phyloP scores from a whole-genome alignment of 2,329 filamentous ascomycete species.

The Coniochaeta hoffmannii region DNA sequence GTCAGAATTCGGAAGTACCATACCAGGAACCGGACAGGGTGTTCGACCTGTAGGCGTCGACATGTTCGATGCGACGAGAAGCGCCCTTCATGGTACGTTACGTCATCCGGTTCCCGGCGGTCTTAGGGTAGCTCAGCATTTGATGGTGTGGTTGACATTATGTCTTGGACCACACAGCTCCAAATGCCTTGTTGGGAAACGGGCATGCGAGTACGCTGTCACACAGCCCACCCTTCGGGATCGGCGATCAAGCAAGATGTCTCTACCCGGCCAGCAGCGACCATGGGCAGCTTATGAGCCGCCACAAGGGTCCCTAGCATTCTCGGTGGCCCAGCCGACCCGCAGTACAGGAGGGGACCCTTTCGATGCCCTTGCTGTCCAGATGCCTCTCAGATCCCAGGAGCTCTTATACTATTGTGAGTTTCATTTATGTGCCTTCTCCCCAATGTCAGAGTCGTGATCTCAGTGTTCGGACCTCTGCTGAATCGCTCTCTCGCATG shows the following conservation, averaged over 20 bases:
- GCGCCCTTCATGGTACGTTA: constrained; percentile 3
- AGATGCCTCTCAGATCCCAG: constrained; percentile 4
- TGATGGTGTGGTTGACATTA: not conserved
- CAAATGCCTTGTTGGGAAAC: not conserved
- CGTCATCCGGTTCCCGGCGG: not conserved
- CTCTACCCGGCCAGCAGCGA: not conserved
- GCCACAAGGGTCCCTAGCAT: not conserved
- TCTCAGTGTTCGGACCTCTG: not conserved
- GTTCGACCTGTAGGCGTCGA: constrained; percentile 3
- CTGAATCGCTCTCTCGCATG: not conserved
- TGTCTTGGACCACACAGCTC: not conserved
- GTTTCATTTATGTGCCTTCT: not conserved
- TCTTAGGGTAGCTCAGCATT: not conserved
- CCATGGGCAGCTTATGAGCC: not conserved
- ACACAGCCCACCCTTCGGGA: not conserved
- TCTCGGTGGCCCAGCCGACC: not conserved
- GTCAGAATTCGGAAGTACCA: not conserved
- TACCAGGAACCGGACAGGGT: constrained; percentile 3
- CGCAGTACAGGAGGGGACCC: not conserved
- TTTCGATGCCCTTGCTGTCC: constrained; percentile 3
- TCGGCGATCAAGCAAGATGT: not conserved
- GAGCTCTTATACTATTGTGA: constrained; percentile 5
- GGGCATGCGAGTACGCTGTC: constrained; percentile 2
- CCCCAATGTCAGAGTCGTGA: no score
- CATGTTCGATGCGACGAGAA: constrained; percentile 6